Base-by-base conservation (phyloP, 2,329 filamentous ascomycete genomes). In the Phialophora verrucosa region DNA sequence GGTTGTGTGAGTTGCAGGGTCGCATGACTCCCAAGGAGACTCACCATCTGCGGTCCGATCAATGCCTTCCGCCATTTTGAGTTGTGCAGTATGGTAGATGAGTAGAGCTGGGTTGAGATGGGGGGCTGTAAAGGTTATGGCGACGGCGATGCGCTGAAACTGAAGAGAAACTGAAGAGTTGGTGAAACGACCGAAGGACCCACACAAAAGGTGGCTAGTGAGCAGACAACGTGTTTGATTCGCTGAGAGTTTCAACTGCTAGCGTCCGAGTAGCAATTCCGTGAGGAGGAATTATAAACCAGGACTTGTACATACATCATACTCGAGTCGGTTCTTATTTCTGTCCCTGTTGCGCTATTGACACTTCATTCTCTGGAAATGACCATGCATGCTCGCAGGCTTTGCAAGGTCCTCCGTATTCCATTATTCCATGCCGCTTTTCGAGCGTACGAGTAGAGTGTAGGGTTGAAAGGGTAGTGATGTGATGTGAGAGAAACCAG, bases 11-110 rank as follows among this genome's bases (percentile, higher is more conserved):
- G 23, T 35, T 20, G 23, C 47, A 20, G 31, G 32, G 47, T 32
- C 47, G 58, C 17, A 8, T 2, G 20, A 12, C n/a, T 47, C 11
- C 11, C n/a, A 1, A 42, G 32, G 54, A 8, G 47, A 51, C 64
- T 62, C 73, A 83, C 82, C 82, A 80, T 98, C 95, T 71, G 90
- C 89, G 83, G 93, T 93, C 82, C 92, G 90, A 81, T 99, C 94
- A 78, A 98, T 90, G 73, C 86, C 89, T 80, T 98, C 94, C 71
- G 93, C 92, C 95, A 98, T 99, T 74, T 70, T 91, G 49, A 12
- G 20, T 27, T 27, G 49, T 27, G 1, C 20, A 23, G 20, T 14
- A 51, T 8, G 20, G 49, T 51, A 23, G 23, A 20, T 51, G 27
- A 2, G 3, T 14, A 20, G 14, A 51, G 10, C 4, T 23, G 17